Evolutionary conservation across 805 yeast species (phyloP).

Genomic region (Pichia paraexigua): DNA sequence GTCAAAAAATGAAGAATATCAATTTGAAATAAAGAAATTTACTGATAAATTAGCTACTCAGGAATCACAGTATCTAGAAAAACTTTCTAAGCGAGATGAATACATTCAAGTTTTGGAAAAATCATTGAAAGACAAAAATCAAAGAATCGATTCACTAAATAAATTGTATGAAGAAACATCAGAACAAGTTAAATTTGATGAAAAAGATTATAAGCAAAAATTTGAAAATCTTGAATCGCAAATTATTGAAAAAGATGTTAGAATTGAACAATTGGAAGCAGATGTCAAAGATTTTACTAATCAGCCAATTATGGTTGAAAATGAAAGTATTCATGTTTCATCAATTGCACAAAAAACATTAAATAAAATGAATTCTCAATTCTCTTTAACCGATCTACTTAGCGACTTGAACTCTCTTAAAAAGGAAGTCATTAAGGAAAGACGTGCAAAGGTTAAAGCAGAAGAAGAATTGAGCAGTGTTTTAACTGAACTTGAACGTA

Average conservation of each 20-base stretch:
- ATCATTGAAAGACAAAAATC: conserved; percentile 42
- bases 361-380: conserved; percentile 32
- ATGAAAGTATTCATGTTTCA: conserved; percentile 8
- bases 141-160: conserved; percentile 49
- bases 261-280: conserved; percentile 35
- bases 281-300: conserved; percentile 34
- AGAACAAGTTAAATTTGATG: conserved; percentile 31
- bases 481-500: conserved; percentile 66
- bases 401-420: conserved; percentile 57
- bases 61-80: conserved; percentile 46
- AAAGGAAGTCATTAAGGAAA: conserved; percentile 61
- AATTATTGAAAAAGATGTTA: conserved; percentile 30
- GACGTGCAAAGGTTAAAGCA: conserved; percentile 60
- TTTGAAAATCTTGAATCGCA: conserved; percentile 30
- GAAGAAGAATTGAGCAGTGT: conserved; percentile 65
- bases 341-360: conserved; percentile 48
- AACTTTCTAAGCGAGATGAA: conserved; percentile 55
- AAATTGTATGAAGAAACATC: conserved; percentile 34
- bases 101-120: conserved; percentile 49
- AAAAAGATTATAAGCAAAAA: conserved; percentile 29
- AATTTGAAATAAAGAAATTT: conserved; percentile 39
- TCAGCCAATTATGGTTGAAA: conserved; percentile 13
- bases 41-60: conserved; percentile 35
- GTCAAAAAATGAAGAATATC: conserved; percentile 33
- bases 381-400: conserved; percentile 59